Base-by-base conservation (phyloP, 2,329 filamentous ascomycete species). In the Emmonsiellopsis sp. region DNA sequence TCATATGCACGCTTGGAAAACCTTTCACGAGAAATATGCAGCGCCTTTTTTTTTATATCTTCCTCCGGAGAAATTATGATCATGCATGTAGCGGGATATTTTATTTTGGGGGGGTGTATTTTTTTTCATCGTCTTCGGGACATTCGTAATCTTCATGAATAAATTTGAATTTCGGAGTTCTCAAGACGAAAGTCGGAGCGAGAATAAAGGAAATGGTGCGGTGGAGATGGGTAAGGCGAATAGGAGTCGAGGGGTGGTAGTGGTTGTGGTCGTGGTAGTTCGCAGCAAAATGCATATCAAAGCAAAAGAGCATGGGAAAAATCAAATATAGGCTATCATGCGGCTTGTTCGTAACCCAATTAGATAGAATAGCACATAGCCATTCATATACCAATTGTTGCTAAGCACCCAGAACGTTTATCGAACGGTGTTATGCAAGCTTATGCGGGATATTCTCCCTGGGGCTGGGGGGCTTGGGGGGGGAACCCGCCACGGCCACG, bases 401-500 rank as follows among this genome's bases (percentile, higher is more conserved):
- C 35, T 38, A n/a, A 38, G 13, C 9, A n/a, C 35, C 35, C 7
- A 10, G 13, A 6, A n/a, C 9, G 35, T 7, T 10, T 38, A 38
- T 38, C 13, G 35, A 26, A 26, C 35, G 13, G 35, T 38, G 35
- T n/a, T 38, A 10, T 10, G 35, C 35, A 3, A 6, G 16, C 47
- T 40, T 49, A 49, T n/a, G 35, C 35, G 3, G 11, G n/a, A 16
- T n/a, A 20, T 13, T 49, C 47, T 13, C 16, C 35, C 20, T 26
- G 20, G 15, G 35, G 11, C n/a, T 38, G 47, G 35, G 47, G 35
- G 5, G 20, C 34, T 15, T 37, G 47, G 4, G 31, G 13, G 35
- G 26, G 15, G 30, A 35, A 49, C 13, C 62, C 65, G 35, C 68
- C 66, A 31, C 67, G 66, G 48, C 69, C 69, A 51, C 69, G 66